phyloP scores from a whole-genome alignment of 108 stramenopile genomes.

The Thalassiosira profunda region DNA sequence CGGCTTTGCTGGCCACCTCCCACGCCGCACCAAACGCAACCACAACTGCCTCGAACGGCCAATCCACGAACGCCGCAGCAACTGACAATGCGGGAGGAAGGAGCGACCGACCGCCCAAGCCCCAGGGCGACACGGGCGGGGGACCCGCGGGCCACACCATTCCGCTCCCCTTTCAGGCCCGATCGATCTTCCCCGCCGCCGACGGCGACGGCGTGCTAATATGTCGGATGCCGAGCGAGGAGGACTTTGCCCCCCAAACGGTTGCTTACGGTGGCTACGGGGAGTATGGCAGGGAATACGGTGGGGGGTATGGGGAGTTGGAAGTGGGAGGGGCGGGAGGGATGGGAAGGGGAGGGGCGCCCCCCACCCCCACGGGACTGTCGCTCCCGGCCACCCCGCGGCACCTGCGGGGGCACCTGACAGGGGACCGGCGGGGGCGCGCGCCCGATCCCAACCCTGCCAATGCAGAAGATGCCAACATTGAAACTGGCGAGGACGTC shows the following conservation, averaged over 20 bases:
- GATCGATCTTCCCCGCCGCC: slow-evolving; percentile 49
- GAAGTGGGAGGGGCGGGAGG: not conserved
- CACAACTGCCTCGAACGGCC: too few relatives aligned
- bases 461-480: slow-evolving; percentile 11
- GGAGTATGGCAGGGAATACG: not conserved
- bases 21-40: too few relatives aligned
- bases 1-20: slow-evolving; percentile 1
- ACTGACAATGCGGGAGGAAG: slow-evolving; percentile 11
- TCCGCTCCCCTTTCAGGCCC: slow-evolving; percentile 74
- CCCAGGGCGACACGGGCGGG: slow-evolving; percentile 10
- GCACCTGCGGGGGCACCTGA: slow-evolving; percentile 26
- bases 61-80: not conserved
- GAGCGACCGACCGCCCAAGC: not conserved
- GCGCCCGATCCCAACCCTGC: slow-evolving; percentile 25
- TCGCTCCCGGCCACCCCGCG: slow-evolving; percentile 28
- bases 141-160: slow-evolving; percentile 70
- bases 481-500: slow-evolving; percentile 2
- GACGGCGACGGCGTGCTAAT: slow-evolving; percentile 50
- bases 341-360: not conserved
- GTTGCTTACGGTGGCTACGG: not conserved
- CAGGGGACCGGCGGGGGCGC: too few relatives aligned
- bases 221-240: slow-evolving; percentile 11
- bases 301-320: not conserved
- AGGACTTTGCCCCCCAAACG: slow-evolving; percentile 2
- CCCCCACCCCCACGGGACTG: not conserved